A percentile compares a stretch with the other conserved stretches of the same genome.
phyloP scores from a whole-genome alignment of 2,329 filamentous ascomycete genomes.

The Cercospora zeae-maydis region DNA sequence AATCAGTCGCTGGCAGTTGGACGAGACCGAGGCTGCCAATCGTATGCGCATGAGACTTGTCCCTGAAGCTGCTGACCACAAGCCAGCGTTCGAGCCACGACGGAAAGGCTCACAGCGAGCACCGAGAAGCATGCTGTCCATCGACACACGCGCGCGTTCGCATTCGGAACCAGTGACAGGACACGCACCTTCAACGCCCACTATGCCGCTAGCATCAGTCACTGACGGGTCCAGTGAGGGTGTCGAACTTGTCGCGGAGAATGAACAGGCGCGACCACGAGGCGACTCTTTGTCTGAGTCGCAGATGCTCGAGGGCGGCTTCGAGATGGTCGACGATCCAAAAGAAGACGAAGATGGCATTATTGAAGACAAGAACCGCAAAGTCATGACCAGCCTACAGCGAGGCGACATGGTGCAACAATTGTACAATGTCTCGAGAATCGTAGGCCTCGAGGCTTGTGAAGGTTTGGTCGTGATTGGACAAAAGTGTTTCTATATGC shows the following conservation, averaged over 20 bases:
- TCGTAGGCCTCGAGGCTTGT: conserved; percentile 87
- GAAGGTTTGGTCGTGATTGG: conserved; percentile 92
- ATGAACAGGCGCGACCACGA: conserved; percentile 29
- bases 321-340: conserved; percentile 91
- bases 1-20: conserved; percentile 78
- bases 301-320: conserved; percentile 72
- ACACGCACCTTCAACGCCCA: conserved; percentile 18
- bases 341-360: conserved; percentile 80
- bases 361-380: conserved; percentile 89
- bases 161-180: conserved; percentile 29
- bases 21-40: conserved; percentile 92
- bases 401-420: conserved; percentile 88
- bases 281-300: conserved; percentile 44
- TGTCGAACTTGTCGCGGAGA: conserved; percentile 19
- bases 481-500: conserved; percentile 86
- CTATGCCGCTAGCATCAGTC: conserved; percentile 6
- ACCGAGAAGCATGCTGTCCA: conserved; percentile 37
- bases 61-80: conserved; percentile 66
- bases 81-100: conserved; percentile 81
- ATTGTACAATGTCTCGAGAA: conserved; percentile 91
- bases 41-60: conserved; percentile 87
- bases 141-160: conserved; percentile 31
- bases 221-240: conserved; percentile 26
- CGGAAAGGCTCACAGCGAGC: conserved; percentile 57
- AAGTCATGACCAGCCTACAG: conserved; percentile 91